phyloP scores from a whole-genome alignment of 2,329 filamentous ascomycete genomes.

The Colletotrichum lindemuthianum region DNA sequence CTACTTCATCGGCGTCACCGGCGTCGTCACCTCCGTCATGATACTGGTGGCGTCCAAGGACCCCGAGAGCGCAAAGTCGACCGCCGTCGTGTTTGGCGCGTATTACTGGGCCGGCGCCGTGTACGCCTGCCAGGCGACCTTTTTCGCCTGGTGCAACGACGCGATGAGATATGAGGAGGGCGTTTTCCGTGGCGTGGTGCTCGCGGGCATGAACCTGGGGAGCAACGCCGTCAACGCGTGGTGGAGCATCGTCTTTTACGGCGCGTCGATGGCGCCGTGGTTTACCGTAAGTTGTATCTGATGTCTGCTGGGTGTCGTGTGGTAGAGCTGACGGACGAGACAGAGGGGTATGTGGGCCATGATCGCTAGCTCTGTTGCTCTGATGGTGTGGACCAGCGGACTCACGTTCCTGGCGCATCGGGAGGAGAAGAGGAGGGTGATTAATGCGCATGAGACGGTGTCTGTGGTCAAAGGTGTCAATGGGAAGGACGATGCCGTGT shows the following conservation, averaged over 20 bases:
- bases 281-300: constrained; percentile 62
- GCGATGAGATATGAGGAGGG: constrained; percentile 72
- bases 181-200: constrained; percentile 71
- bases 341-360: constrained; percentile 78
- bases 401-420: constrained; percentile 55
- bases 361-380: constrained; percentile 70
- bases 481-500: constrained; percentile 25
- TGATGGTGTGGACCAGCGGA: constrained; percentile 68
- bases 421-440: constrained; percentile 23
- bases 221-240: constrained; percentile 76
- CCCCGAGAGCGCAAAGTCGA: constrained; percentile 52
- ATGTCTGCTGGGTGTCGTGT: constrained; percentile 17
- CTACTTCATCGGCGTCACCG: constrained; percentile 74
- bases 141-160: constrained; percentile 82
- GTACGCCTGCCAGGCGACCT: constrained; percentile 78
- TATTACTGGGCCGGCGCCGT: constrained; percentile 78
- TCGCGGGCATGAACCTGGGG: constrained; percentile 77
- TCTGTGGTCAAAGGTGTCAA: constrained; percentile 11
- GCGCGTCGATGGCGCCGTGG: constrained; percentile 72
- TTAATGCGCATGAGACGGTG: constrained; percentile 20
- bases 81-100: constrained; percentile 67
- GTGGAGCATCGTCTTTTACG: constrained; percentile 79
- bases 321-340: background rate
- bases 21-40: constrained; percentile 69
- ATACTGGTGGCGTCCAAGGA: constrained; percentile 63